Conservation (phyloP, 2,329 filamentous ascomycete genomes). For the Sclerotiophoma versabilis region DNA sequence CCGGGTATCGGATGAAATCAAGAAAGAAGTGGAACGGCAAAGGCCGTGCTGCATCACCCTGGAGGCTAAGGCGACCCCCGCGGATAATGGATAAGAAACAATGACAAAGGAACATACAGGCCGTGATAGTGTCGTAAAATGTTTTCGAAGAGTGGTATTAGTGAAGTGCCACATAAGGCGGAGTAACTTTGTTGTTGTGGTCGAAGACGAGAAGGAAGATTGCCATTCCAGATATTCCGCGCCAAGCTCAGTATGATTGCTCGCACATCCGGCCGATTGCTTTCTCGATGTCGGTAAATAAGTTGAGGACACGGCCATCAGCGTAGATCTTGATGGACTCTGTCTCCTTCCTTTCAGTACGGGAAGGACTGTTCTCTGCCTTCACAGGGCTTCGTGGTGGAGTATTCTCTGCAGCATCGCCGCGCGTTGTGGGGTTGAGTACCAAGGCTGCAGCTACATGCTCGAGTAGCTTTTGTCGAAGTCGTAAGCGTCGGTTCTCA, state of each 20-base stretch:
- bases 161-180: conserved; percentile 23
- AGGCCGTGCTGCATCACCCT: conserved; percentile 11
- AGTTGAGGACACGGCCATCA: conserved; percentile 51
- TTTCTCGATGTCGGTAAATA: conserved; percentile 53
- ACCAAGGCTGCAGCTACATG: conserved; percentile 74
- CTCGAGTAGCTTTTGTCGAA: conserved; percentile 81
- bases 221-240: conserved; percentile 15
- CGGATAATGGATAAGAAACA: not conserved
- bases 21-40: conserved; percentile 19
- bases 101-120: conserved; percentile 18
- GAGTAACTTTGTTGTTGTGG: conserved; percentile 21
- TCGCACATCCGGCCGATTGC: conserved; percentile 54
- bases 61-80: conserved; percentile 13
- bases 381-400: conserved; percentile 51
- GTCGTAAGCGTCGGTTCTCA: conserved; percentile 76
- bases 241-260: conserved; percentile 42
- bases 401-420: conserved; percentile 43
- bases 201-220: conserved; percentile 12
- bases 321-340: conserved; percentile 55
- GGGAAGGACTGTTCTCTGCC: conserved; percentile 41
- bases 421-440: conserved; percentile 39
- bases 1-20: conserved; percentile 41
- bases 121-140: conserved; percentile 35
- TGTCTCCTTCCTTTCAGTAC: conserved; percentile 47
- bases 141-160: conserved; percentile 25